Base-by-base conservation (phyloP, 2,329 filamentous ascomycete genomes). In the Claviceps cyperi region DNA sequence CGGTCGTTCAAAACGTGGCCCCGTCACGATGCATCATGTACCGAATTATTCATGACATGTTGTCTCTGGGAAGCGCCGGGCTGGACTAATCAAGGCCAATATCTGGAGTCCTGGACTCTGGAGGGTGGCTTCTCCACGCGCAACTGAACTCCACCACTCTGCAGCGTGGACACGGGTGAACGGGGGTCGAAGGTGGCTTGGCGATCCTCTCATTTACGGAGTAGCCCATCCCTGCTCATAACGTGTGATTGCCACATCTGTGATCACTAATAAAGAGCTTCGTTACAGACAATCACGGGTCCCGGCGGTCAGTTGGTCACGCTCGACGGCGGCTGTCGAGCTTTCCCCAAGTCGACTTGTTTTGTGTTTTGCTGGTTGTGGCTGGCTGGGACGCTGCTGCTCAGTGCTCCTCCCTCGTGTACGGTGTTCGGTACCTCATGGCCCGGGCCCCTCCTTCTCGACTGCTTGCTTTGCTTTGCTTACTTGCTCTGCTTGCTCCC, bases 381-480 rank as follows among this genome's bases (percentile, higher is more conserved):
- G 28, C 24, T 28, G 24, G 24, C 24, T 28, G 24, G 22, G 22
- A 24, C 24, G 24, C 24, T 28, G 8, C 37, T 35, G 46, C 21
- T 47, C 19, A 35, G 22, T 24, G 46, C 35, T 36, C 38, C 35
- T 36, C 38, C 38, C 47, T 43, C 24, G 14, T n/a, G 38, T 9
- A 32, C n/a, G n/a, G n/a, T n/a, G n/a, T n/a, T n/a, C n/a, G n/a
- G 28, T 32, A 32, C 28, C 28, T 32, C 9, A 32, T n/a, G 19
- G 21, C 44, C 44, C 7, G 50, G 41, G 46, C 49, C 50, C 47
- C 48, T 47, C 43, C 39, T 46, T 52, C 52, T 44, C 39, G 17
- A 36, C 45, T 50, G 40, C 39, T 50, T 49, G 49, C 49, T 39
- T 32, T 52, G 36, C 28, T 46, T 53, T n/a, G 11, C 28, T 44